Base-by-base conservation (phyloP, 306 rosid species). In the Dalbergia cultrata region DNA sequence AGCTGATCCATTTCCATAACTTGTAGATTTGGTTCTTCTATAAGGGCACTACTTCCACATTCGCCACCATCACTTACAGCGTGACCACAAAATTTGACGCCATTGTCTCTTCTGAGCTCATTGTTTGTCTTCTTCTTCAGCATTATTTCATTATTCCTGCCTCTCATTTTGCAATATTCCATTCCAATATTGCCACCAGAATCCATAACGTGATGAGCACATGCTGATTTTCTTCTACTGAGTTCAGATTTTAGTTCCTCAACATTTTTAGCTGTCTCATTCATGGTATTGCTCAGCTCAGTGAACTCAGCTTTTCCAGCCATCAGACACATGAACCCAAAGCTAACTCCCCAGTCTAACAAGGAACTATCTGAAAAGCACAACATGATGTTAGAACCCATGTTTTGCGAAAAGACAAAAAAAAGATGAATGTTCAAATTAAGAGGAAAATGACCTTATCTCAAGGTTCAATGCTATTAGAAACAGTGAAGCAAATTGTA, bases 251-350 rank as follows among this genome's bases (percentile, higher is more conserved):
- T 83, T 72, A 92, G 76, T 68, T 90, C 93, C 58, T 85, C 77
- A n/a, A 90, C 89, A 69, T 84, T 81, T 77, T 82, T 86, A 62
- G 91, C 84, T 53, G 92, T 89, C 76, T 85, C 90, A 64, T 81
- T 62, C 88, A 88, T 67, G 57, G 87, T 77, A 22, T 80, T 74
- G 21, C 83, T 88, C 52, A 92, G 92, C 80, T 83, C 87, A 70
- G 45, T 80, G 66, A 92, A 80, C 61, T 90, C 95, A 50, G 80
- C 58, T 84, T 85, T 87, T 68, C 93, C 90, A n/a, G 89, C 82
- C 91, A 92, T 86, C 93, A 88, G 83, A 83, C 78, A 88, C 91
- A 88, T 88, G 33, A 90, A 86, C 41, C 95, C 93, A 78, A 88
- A 85, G 62, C 94, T 85, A 78, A 92, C 90, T 57, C 93, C 97